Evolutionary conservation across 2,329 filamentous ascomycete genomes (phyloP).

Genomic region (Fusarium anguioides): DNA sequence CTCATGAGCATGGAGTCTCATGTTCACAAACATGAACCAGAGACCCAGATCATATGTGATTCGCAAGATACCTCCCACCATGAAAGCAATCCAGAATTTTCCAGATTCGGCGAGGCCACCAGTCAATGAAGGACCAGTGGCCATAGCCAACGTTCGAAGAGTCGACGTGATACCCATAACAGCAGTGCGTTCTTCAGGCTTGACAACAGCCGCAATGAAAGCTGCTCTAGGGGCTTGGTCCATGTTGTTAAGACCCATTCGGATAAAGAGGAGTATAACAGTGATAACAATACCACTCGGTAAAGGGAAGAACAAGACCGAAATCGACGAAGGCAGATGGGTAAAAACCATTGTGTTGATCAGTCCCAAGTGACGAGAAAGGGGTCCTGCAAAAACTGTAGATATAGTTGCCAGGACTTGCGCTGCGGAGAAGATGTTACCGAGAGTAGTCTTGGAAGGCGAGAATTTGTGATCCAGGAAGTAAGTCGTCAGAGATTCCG

Average conservation of each 20-base stretch:
- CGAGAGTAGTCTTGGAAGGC: slow-evolving; percentile 66
- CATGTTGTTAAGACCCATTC: slow-evolving; percentile 74
- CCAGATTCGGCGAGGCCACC: slow-evolving; percentile 64
- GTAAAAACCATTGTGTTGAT: slow-evolving; percentile 75
- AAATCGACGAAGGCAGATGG: slow-evolving; percentile 70
- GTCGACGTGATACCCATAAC: slow-evolving; percentile 76
- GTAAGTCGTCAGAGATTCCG: slow-evolving; percentile 67
- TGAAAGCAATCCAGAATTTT: slow-evolving; percentile 71
- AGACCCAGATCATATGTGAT: slow-evolving; percentile 69
- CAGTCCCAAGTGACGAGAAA: slow-evolving; percentile 68
- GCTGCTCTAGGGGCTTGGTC: slow-evolving; percentile 75
- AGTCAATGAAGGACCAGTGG: slow-evolving; percentile 64
- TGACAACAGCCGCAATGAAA: slow-evolving; percentile 74
- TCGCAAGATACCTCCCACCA: slow-evolving; percentile 64
- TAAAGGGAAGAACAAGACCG: slow-evolving; percentile 69
- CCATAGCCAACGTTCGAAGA: slow-evolving; percentile 69
- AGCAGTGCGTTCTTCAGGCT: slow-evolving; percentile 72
- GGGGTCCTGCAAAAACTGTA: slow-evolving; percentile 66
- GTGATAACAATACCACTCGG: slow-evolving; percentile 63
- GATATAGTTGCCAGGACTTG: slow-evolving; percentile 66
- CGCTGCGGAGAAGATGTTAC: slow-evolving; percentile 66
- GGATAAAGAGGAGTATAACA: slow-evolving; percentile 66
- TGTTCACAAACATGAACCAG: slow-evolving; percentile 69
- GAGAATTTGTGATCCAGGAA: slow-evolving; percentile 68
- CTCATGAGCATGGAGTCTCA: slow-evolving; percentile 62